These are phyloP conservation scores for Amaranthus hypochondriacus DNA, from an alignment of 148 eudicot genomes.

Conservation along the genomic window DNA sequence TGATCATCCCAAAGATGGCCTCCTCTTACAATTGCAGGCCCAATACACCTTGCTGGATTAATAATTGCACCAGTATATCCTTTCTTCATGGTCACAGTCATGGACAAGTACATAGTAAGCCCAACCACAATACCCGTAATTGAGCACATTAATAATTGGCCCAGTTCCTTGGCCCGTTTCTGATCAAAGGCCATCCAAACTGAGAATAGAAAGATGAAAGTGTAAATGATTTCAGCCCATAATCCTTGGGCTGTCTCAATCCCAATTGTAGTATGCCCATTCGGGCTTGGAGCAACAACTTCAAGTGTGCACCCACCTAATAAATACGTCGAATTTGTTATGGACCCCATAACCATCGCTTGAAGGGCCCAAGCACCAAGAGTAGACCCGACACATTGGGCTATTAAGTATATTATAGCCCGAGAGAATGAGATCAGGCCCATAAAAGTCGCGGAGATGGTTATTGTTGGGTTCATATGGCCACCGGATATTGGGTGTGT, in stretches of 20 bases:
- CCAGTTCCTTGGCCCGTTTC: conserved; percentile 12
- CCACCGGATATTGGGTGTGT: conserved; percentile 27
- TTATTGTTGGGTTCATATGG: conserved; percentile 25
- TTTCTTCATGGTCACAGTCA: conserved; percentile 19
- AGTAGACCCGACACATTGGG: conserved; percentile 30
- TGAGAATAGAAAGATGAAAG: conserved; percentile 24
- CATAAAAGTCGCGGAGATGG: conserved; percentile 26
- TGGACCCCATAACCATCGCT: conserved; percentile 17
- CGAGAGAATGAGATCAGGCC: conserved; percentile 27
- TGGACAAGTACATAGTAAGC: conserved; percentile 25
- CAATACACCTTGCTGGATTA: conserved; percentile 32
- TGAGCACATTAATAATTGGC: conserved; percentile 26
- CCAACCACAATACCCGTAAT: conserved; percentile 26
- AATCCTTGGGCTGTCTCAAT: conserved; percentile 23
- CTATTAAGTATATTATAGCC: conserved; percentile 26
- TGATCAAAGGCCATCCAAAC: conserved; percentile 29
- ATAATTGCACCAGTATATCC: conserved; percentile 30
- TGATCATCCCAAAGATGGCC: conserved; percentile 29
- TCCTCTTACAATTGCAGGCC: conserved; percentile 29
- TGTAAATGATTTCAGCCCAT: conserved; percentile 28
- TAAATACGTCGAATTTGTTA: conserved; percentile 10
- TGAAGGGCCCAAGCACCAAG: conserved; percentile 28
- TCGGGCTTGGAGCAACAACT: conserved; percentile 17
- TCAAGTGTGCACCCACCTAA: conserved; percentile 27
- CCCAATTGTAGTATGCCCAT: conserved; percentile 21